These are phyloP conservation scores for Phytophthora pistaciae DNA, from an alignment of 352 stramenopile genomes.

Conservation along the genomic window DNA sequence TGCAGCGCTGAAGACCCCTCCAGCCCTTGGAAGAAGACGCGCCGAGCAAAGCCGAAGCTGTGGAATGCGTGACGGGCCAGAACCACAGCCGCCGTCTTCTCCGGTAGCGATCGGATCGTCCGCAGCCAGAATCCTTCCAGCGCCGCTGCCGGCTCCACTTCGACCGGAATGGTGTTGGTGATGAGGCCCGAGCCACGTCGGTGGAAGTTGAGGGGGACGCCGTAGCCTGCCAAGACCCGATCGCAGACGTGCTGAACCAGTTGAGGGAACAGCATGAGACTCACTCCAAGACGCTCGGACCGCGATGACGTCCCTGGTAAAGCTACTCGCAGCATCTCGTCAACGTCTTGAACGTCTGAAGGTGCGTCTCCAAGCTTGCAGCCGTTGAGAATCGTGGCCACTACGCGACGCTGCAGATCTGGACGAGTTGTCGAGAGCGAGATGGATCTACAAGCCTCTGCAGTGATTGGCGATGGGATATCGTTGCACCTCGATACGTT, in stretches of 20 bases:
- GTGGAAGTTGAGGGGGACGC: constrained; percentile 27
- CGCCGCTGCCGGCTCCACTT: neutral
- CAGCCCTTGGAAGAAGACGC: constrained; percentile 42
- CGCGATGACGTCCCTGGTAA: constrained; percentile 14
- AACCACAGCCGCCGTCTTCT: constrained; percentile 33
- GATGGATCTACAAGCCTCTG: constrained; percentile 5
- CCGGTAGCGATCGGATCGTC: constrained; percentile 22
- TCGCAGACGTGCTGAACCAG: constrained; percentile 33
- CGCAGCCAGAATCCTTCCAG: constrained; percentile 36
- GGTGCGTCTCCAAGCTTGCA: constrained; percentile 1
- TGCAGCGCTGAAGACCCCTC: constrained; percentile 12
- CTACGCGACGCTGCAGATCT: constrained; percentile 26
- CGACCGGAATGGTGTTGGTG: neutral
- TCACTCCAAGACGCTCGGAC: constrained; percentile 29
- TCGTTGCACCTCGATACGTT: neutral
- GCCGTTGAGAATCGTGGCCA: constrained; percentile 24
- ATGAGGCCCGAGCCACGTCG: neutral
- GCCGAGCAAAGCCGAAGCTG: constrained; percentile 44
- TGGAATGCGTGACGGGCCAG: constrained; percentile 28
- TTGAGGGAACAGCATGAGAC: constrained; percentile 39
- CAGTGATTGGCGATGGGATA: neutral
- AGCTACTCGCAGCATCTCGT: constrained; percentile 2
- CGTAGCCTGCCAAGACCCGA: constrained; percentile 38
- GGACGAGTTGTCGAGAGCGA: neutral
- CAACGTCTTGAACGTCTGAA: neutral